Base-by-base conservation (phyloP, 1,139 yeast genomes). In the Candida gigantensis region DNA sequence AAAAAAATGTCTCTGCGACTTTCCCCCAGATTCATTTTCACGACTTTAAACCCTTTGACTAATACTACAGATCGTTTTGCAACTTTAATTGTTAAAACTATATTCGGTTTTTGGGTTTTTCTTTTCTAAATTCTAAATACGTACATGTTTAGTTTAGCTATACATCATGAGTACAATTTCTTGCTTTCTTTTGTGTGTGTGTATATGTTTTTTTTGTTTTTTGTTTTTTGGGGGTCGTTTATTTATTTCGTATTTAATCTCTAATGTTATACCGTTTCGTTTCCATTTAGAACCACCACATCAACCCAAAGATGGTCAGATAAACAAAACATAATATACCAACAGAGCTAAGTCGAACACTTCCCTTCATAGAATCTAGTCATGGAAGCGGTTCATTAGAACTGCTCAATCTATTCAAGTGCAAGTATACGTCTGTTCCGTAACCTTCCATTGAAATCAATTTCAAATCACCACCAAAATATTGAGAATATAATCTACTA, bases 361-460 rank as follows among this genome's bases (percentile, higher is more conserved):
- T 33, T 9, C 46, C 45, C 29, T 28, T 32, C 32, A 35, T 25
- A 17, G 30, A 26, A 13, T 24, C 35, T 39, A 36, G 36, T 49
- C 50, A 70, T 27, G 75, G 74, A 33, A 72, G 58, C 6, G 77
- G 77, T 49, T 72, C 77, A 42, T 66, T 62, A 6, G 71, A 62
- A 45, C 74, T 68, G 44, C 70, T 62, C 51, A 72, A 65, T 41
- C 74, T 52, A 60, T 87, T 88, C 57, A 88, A 70, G 62, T 88
- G 96, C 52, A 89, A 64, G 53, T 88, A 89, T 2, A 86, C 96
- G 58, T 88, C 96, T 1, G 96, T 89, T 8, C 97, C 97, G 51
- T 87, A 88, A 9, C 96, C 96, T 60, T 88, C 96, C 95, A 88
- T 86, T 26, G 89, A 80, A 42, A 87, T 87, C 52, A 89, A 71